Evolutionary conservation across 192 early-diverging fungal species (phyloP).

Genomic region (Podochytrium sp.): DNA sequence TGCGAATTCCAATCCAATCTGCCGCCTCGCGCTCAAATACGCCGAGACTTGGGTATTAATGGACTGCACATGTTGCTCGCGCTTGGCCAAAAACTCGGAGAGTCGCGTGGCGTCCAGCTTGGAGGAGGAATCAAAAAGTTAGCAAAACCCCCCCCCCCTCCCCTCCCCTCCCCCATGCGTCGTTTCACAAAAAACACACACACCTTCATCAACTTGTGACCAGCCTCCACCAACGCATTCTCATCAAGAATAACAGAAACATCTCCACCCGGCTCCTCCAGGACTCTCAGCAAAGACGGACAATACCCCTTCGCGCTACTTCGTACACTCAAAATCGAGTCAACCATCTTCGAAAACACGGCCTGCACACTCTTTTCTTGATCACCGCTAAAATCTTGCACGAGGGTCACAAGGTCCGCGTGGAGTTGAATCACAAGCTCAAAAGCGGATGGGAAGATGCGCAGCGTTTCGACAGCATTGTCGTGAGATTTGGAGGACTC

Average conservation of each 20-base stretch:
- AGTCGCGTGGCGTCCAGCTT: conserved; percentile 24
- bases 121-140: neutral
- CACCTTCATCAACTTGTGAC: conserved; percentile 13
- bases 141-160: neutral
- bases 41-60: conserved; percentile 36
- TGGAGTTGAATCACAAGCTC: conserved; percentile 40
- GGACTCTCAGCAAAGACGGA: conserved; percentile 5
- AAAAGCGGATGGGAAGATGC: conserved; percentile 50
- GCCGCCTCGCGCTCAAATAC: conserved; percentile 34
- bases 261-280: neutral
- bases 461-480: conserved; percentile 34
- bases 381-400: conserved; percentile 15
- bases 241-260: conserved; percentile 11
- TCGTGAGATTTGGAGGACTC: conserved; percentile 13
- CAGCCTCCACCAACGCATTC: conserved; percentile 15
- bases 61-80: conserved; percentile 31
- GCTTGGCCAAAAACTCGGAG: conserved; percentile 24
- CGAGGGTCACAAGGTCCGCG: conserved; percentile 31
- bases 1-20: conserved; percentile 8
- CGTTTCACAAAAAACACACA: neutral
- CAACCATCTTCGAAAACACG: neutral
- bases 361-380: neutral
- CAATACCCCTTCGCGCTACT: neutral
- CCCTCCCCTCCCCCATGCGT: no score
- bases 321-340: conserved; percentile 11